phyloP scores from a whole-genome alignment of 331 rosid species.

The Acacia pycnantha region DNA sequence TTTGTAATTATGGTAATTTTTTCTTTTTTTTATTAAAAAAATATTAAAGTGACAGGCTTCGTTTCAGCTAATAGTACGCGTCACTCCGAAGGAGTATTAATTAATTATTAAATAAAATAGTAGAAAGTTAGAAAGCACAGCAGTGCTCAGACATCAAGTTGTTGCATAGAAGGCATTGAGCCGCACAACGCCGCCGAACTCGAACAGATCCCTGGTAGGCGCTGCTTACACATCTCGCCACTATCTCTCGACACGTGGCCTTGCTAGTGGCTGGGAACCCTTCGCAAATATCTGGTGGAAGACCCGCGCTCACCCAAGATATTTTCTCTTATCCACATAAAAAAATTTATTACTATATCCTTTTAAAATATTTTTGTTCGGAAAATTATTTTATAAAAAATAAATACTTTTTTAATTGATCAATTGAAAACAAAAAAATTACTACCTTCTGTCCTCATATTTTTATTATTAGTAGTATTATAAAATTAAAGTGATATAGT shows the following conservation, averaged over 20 bases:
- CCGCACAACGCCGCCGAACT: background rate
- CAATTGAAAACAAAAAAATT: too few species aligned
- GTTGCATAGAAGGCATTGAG: background rate
- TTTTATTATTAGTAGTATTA: too few species aligned
- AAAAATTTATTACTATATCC: background rate
- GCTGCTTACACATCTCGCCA: background rate
- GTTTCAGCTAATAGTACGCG: too few species aligned
- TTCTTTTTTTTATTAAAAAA: too few species aligned
- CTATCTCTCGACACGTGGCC: background rate
- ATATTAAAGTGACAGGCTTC: too few species aligned
- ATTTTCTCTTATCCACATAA: conserved; percentile 6
- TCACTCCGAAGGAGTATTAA: too few species aligned
- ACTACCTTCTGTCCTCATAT: too few species aligned
- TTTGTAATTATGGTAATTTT: too few species aligned
- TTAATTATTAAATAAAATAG: too few species aligned
- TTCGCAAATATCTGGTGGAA: conserved; percentile 26
- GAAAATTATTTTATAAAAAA: too few species aligned
- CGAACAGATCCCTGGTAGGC: background rate
- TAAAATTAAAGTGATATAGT: background rate
- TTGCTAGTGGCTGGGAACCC: background rate
- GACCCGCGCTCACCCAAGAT: conserved; percentile 22
- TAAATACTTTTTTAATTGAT: too few species aligned
- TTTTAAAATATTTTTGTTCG: background rate
- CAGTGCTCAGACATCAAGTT: background rate
- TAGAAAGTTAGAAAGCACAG: too few species aligned